A percentile compares a stretch with the other conserved stretches of the same genome.
Conservation (phyloP, 345 rosid species). For the Cardiospermum halicacabum region DNA sequence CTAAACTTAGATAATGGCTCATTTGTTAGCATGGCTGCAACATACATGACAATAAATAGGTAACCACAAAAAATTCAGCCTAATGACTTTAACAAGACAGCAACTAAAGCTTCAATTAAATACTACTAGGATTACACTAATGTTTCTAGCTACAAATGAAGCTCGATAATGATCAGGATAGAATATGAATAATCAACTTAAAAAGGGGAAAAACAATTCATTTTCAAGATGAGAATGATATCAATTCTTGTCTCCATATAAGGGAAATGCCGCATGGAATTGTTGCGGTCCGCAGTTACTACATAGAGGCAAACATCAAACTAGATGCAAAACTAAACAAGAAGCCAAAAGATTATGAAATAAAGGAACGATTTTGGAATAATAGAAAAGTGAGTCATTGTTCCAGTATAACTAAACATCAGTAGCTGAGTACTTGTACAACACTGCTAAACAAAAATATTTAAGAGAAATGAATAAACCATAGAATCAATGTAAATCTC, state of each 20-base stretch:
- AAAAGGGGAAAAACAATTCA: not conserved
- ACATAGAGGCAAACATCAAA: not conserved
- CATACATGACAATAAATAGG: not conserved
- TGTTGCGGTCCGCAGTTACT: not conserved
- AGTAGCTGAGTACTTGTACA: not conserved
- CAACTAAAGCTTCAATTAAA: too few relatives aligned
- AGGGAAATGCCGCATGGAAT: not conserved
- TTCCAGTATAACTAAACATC: not conserved
- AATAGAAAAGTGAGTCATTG: too few relatives aligned
- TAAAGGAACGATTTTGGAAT: too few relatives aligned
- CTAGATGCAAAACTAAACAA: not conserved
- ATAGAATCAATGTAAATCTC: not conserved
- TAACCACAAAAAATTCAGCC: not conserved
- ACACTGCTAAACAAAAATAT: not conserved
- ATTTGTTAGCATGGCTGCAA: not conserved
- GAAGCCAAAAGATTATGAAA: too few relatives aligned
- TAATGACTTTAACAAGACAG: not conserved
- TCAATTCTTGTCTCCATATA: not conserved
- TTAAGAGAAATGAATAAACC: not conserved
- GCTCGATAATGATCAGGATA: not conserved
- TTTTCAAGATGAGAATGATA: conserved; percentile 1
- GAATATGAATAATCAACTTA: not conserved
- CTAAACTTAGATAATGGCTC: conserved; percentile 2
- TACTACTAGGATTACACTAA: too few relatives aligned
- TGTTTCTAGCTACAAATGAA: not conserved